phyloP scores from a whole-genome alignment of 805 yeast species.

The Pichia exigua region DNA sequence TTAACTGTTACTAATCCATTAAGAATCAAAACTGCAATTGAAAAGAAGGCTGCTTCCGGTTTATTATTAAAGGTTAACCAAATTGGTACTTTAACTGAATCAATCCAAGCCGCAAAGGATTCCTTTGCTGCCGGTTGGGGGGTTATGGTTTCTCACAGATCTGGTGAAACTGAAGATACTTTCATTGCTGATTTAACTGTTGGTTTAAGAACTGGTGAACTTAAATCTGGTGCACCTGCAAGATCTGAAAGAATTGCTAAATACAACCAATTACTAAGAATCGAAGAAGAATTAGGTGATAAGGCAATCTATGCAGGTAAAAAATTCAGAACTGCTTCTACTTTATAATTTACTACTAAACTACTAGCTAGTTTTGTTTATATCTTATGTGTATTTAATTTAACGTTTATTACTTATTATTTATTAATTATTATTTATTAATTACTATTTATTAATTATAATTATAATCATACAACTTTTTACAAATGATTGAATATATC shows the following conservation, averaged over 20 bases:
- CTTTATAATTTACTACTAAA: conserved; percentile 18
- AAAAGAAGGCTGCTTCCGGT: conserved; percentile 92
- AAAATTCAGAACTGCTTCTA: conserved; percentile 61
- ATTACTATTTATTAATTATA: too few species aligned
- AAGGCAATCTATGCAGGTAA: conserved; percentile 94
- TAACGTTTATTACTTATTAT: not conserved
- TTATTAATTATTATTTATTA: too few species aligned
- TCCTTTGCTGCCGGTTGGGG: conserved; percentile 98
- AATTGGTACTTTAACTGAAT: conserved; percentile 94
- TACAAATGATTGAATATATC: too few species aligned
- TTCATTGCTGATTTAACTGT: conserved; percentile 96
- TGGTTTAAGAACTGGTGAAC: conserved; percentile 97
- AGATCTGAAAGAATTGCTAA: conserved; percentile 99
- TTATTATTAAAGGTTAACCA: conserved; percentile 97
- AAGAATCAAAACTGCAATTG: conserved; percentile 92
- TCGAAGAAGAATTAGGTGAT: conserved; percentile 97
- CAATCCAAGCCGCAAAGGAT: conserved; percentile 93
- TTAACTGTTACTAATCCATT: conserved; percentile 97
- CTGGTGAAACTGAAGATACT: conserved; percentile 99
- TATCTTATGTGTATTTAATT: not conserved
- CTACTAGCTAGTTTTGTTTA: too few species aligned
- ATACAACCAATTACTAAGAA: conserved; percentile 96
- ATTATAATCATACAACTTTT: too few species aligned
- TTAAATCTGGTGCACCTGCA: conserved; percentile 99
- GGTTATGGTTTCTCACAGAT: conserved; percentile 99